phyloP scores from a whole-genome alignment of 306 rosid species.

The Dicorynia guianensis region DNA sequence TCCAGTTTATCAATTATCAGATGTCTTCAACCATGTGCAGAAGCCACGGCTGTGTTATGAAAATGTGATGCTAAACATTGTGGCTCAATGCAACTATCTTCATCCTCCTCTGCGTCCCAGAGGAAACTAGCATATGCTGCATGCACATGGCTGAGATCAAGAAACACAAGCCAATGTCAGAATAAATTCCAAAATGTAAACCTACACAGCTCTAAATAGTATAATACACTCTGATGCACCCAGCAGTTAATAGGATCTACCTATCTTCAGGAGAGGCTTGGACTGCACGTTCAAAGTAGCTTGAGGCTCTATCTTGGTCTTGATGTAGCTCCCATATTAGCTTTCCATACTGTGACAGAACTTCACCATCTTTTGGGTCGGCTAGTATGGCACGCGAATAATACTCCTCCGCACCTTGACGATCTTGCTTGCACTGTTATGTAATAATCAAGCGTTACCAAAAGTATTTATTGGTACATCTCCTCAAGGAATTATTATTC shows the following conservation, averaged over 20 bases:
- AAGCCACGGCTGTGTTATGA: conserved; percentile 52
- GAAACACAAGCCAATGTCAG: conserved; percentile 30
- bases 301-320: conserved; percentile 69
- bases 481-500: conserved; percentile 1
- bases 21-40: conserved; percentile 55
- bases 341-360: conserved; percentile 77
- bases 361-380: conserved; percentile 78
- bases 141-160: conserved; percentile 74
- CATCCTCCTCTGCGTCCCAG: conserved; percentile 78
- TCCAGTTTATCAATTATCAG: neutral
- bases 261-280: conserved; percentile 86
- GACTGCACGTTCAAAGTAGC: conserved; percentile 74
- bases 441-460: neutral
- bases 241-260: conserved; percentile 36
- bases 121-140: conserved; percentile 91
- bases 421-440: conserved; percentile 70
- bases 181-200: conserved; percentile 7
- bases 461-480: neutral
- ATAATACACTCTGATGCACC: neutral
- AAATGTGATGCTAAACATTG: conserved; percentile 40
- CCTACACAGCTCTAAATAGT: neutral
- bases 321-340: conserved; percentile 79
- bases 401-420: conserved; percentile 62
- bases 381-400: conserved; percentile 84
- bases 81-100: conserved; percentile 26